These are phyloP conservation scores for Globisporangium canariense DNA, from an alignment of 352 stramenopile species.

Conservation along the genomic window DNA sequence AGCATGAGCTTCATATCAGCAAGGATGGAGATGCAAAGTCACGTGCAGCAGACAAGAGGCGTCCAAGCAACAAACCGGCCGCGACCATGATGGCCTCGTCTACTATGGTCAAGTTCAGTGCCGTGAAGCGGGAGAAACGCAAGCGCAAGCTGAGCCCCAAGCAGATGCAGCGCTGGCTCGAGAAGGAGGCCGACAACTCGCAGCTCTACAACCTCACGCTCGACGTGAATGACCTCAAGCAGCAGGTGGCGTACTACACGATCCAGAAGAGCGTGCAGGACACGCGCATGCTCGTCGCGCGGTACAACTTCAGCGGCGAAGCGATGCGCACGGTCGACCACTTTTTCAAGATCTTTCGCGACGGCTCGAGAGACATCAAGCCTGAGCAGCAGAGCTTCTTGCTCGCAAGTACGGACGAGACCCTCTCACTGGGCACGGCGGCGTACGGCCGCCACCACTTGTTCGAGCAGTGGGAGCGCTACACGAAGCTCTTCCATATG, in stretches of 20 bases:
- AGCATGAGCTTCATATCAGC: not conserved
- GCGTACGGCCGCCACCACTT: conserved; percentile 1
- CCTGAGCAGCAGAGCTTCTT: conserved; percentile 6
- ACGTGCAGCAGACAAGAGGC: not conserved
- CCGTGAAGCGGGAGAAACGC: not conserved
- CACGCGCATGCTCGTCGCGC: conserved; percentile 2
- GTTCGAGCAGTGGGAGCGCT: conserved; percentile 16
- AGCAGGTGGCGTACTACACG: conserved; percentile 2
- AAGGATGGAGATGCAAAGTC: not conserved
- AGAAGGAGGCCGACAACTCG: conserved; percentile 15
- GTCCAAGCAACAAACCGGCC: not conserved
- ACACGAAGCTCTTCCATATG: conserved; percentile 12
- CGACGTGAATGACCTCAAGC: conserved; percentile 14
- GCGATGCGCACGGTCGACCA: not conserved
- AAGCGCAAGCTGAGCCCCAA: conserved; percentile 10
- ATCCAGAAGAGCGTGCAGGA: not conserved
- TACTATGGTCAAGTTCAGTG: not conserved
- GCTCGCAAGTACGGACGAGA: not conserved
- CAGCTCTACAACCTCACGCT: conserved; percentile 14
- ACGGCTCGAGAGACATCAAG: not conserved
- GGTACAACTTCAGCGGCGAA: conserved; percentile 1
- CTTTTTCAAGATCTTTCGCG: conserved; percentile 9
- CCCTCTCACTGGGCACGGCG: not conserved
- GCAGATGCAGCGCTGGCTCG: conserved; percentile 10
- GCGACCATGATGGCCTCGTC: not conserved